A percentile compares a stretch with the other conserved stretches of the same genome.
Evolutionary conservation across 208 protist genomes (phyloP).

Genomic region (Leishmania lainsoni): DNA sequence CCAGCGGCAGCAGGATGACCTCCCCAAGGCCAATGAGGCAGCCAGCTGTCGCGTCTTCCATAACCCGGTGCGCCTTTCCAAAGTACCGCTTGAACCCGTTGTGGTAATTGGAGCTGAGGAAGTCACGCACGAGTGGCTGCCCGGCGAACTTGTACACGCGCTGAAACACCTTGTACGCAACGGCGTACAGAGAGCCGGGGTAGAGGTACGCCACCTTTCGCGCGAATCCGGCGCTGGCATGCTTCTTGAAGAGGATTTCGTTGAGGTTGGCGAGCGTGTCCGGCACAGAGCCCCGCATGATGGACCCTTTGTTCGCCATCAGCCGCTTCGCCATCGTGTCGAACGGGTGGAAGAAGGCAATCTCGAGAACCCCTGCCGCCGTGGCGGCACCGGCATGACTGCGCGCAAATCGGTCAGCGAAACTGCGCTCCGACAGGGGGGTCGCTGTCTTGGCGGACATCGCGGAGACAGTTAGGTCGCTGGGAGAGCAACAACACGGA

Average conservation of each 20-base stretch:
- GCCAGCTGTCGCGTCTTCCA: slow-evolving; percentile 80
- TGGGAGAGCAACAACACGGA: not conserved
- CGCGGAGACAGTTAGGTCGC: not conserved
- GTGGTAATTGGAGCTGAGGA: slow-evolving; percentile 47
- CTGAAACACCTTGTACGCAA: slow-evolving; percentile 92
- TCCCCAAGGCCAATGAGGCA: slow-evolving; percentile 89
- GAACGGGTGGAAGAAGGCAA: slow-evolving; percentile 90
- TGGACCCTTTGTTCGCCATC: slow-evolving; percentile 72
- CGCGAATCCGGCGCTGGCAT: slow-evolving; percentile 54
- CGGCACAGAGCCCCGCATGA: slow-evolving; percentile 42
- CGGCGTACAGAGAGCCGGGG: slow-evolving; percentile 87
- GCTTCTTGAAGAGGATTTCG: slow-evolving; percentile 76
- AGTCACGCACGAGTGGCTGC: slow-evolving; percentile 87
- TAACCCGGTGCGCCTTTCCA: slow-evolving; percentile 56
- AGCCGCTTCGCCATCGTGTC: slow-evolving; percentile 91
- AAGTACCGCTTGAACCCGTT: slow-evolving; percentile 55
- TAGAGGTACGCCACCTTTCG: slow-evolving; percentile 86
- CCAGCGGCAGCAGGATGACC: slow-evolving; percentile 88
- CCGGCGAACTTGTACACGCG: slow-evolving; percentile 93
- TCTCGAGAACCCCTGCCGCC: slow-evolving; percentile 78
- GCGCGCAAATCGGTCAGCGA: slow-evolving; percentile 44
- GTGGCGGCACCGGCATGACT: slow-evolving; percentile 72
- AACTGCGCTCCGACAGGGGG: slow-evolving; percentile 33
- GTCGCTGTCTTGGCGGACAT: slow-evolving; percentile 28
- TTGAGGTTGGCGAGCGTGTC: slow-evolving; percentile 71